Base-by-base conservation (phyloP, 352 stramenopile species). In the Globisporangium spinosum region DNA sequence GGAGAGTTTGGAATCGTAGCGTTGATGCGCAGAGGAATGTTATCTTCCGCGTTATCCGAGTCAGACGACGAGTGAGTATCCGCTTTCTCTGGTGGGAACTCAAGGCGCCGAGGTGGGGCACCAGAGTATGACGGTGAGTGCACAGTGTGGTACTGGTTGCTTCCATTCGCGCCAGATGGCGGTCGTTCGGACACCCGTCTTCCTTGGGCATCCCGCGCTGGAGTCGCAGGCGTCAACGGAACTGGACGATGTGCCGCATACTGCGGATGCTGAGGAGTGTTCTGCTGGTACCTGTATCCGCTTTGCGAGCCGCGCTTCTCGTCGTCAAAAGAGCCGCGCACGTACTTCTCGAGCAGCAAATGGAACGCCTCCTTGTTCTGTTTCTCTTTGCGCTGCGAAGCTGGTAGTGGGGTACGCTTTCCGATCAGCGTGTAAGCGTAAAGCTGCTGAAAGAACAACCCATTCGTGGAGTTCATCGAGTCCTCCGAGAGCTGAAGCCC, bases 381-480 rank as follows among this genome's bases (percentile, higher is more conserved):
- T 51, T 89, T 82, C 62, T 88, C 68, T 35, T 87, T 87, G 17
- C 75, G 76, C 62, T 86, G 72, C 9, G 70, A 71, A 20, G 71
- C 80, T 15, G 70, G 74, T 49, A 79, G 64, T 2, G 80, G 76
- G 22, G 77, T 84, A 5, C 79, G 78, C 43, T 87, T 86, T 1
- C 85, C 87, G 60, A 94, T 90, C 23, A 93, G 58, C 15, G 82
- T 89, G 68, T 91, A 93, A 9, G 87, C 87, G 66, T 93, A 92
- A 2, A 94, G 70, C 66, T 94, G 87, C 74, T 94, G 87, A 75
- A 93, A 94, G 63, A 94, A 94, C 7, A 94, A 73, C 0, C 83
- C 85, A 59, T 92, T 89, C 40, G 77, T 71, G 56, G 80, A 89
- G 70, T 83, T 82, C 35, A 89, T 77, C 40, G 80, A 85, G 55